A percentile compares a stretch with the other conserved stretches of the same genome.
Conservation (phyloP, 208 protist species). For the Lotmaria passim region DNA sequence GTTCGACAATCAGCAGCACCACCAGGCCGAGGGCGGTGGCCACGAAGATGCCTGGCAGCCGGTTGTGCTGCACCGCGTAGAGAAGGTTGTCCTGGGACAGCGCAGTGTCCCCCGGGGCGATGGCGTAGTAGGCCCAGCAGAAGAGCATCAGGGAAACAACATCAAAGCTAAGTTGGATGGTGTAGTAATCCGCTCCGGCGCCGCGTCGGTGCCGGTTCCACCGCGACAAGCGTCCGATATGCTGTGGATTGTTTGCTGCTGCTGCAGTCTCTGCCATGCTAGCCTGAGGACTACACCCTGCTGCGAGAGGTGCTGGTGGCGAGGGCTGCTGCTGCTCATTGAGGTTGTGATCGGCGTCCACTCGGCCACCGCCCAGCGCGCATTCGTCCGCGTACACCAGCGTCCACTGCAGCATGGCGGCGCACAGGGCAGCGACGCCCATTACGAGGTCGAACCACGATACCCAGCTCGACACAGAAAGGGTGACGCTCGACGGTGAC, state of each 20-base stretch:
- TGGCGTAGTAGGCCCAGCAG: slow-evolving; percentile 55
- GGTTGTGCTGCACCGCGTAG: slow-evolving; percentile 66
- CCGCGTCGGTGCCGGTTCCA: slow-evolving; percentile 42
- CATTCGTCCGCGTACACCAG: slow-evolving; percentile 22
- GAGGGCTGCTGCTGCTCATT: neutral
- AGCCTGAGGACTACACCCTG: too few species aligned
- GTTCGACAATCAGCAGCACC: slow-evolving; percentile 58
- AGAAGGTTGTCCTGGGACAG: slow-evolving; percentile 48
- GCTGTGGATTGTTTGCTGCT: neutral
- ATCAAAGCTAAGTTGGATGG: slow-evolving; percentile 52
- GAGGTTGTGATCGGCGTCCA: neutral
- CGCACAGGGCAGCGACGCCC: slow-evolving; percentile 16
- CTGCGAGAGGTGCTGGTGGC: neutral
- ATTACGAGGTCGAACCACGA: slow-evolving; percentile 27
- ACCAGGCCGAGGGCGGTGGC: slow-evolving; percentile 59
- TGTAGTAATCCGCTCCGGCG: slow-evolving; percentile 65
- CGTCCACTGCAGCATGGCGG: slow-evolving; percentile 21
- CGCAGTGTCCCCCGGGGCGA: slow-evolving; percentile 34
- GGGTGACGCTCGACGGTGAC: neutral
- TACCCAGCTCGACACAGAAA: neutral
- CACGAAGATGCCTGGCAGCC: slow-evolving; percentile 70
- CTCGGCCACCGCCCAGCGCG: slow-evolving; percentile 5
- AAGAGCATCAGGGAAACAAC: slow-evolving; percentile 49
- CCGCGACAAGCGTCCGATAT: neutral
- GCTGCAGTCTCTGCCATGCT: too few species aligned